Conservation (phyloP, 179 eudicot genomes). For the Beta lomatogona region DNA sequence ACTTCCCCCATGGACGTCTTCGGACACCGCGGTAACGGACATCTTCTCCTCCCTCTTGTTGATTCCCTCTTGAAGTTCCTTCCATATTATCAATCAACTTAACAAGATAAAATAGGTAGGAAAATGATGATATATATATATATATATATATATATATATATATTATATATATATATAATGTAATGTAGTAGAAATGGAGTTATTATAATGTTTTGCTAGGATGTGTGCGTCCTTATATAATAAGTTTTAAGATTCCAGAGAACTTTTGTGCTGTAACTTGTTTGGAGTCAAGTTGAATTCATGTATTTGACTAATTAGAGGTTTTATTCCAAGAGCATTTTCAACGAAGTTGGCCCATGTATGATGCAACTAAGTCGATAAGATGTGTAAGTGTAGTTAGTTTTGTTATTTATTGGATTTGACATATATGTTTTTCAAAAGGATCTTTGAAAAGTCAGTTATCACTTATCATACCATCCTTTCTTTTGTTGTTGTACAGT, state of each 20-base stretch:
- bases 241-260: background rate
- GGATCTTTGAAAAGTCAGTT: slow-evolving; percentile 11
- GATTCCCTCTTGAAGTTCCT: slow-evolving; percentile 31
- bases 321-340: background rate
- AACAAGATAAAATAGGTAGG: background rate
- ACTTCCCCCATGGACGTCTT: slow-evolving; percentile 60
- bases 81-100: slow-evolving; percentile 11
- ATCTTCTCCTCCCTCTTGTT: slow-evolving; percentile 33
- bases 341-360: slow-evolving; percentile 6
- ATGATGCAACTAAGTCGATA: slow-evolving; percentile 15
- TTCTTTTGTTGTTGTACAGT: background rate
- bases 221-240: background rate
- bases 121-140: background rate
- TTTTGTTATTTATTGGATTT: slow-evolving; percentile 2
- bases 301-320: background rate
- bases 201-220: background rate
- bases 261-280: background rate
- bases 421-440: slow-evolving; percentile 7
- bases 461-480: background rate
- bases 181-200: background rate
- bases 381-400: background rate
- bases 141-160: no score
- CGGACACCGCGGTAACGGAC: slow-evolving; percentile 54
- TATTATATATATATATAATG: background rate
- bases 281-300: background rate